Evolutionary conservation across 345 rosid species (phyloP).

Genomic region (Citrus mangshanensis): DNA sequence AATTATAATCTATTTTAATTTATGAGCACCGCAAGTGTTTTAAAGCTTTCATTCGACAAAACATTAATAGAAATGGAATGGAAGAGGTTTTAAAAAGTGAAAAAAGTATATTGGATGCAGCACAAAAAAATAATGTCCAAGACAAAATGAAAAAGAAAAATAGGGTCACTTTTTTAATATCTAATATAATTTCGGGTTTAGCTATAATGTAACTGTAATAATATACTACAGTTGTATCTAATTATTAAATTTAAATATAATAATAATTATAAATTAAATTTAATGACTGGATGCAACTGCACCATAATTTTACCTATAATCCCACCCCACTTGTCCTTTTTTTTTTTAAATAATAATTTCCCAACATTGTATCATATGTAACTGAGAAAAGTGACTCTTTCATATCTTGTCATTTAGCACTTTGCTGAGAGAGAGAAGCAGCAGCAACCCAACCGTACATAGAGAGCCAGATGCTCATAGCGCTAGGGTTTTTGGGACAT

Average conservation of each 20-base stretch:
- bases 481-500: slow-evolving; percentile 36
- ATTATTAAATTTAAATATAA: fast-evolving
- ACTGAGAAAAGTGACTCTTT: slow-evolving; percentile 42
- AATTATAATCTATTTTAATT: no score
- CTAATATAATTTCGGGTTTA: fast-evolving
- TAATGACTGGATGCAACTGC: fast-evolving
- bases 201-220: fast-evolving
- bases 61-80: background rate
- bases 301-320: background rate
- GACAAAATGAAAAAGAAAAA: background rate
- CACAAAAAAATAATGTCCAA: background rate
- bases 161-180: slow-evolving; percentile 1
- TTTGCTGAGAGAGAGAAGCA: slow-evolving; percentile 14
- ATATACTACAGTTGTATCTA: fast-evolving
- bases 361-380: slow-evolving; percentile 19
- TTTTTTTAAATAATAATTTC: slow-evolving; percentile 22
- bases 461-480: slow-evolving; percentile 21
- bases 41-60: background rate
- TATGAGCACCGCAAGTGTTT: no score
- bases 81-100: background rate
- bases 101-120: background rate
- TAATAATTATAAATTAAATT: fast-evolving
- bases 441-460: slow-evolving; percentile 15
- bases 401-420: slow-evolving; percentile 66
- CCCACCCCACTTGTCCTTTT: slow-evolving; percentile 14